phyloP scores from a whole-genome alignment of 176 grass and related monocot species.

The Bromus sterilis region DNA sequence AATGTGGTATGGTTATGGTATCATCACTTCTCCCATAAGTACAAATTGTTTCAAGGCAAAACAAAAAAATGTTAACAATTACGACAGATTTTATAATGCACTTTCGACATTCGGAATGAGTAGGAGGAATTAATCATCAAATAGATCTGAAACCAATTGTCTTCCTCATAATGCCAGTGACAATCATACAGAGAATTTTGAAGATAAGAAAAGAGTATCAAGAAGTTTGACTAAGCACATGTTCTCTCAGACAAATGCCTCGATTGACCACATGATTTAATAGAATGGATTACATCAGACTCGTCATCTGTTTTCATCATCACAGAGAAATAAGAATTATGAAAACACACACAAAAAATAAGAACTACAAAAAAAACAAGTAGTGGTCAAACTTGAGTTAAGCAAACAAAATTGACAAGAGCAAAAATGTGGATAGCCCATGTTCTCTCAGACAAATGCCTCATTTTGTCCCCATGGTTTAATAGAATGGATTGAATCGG shows the following conservation, averaged over 20 bases:
- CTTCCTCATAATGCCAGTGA: neutral
- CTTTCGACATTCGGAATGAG: conserved; percentile 31
- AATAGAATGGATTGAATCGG: too few relatives aligned
- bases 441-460: neutral
- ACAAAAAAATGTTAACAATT: too few relatives aligned
- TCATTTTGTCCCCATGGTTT: neutral
- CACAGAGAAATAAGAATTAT: too few relatives aligned
- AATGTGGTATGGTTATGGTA: conserved; percentile 20
- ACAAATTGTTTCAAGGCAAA: neutral
- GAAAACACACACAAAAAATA: too few relatives aligned
- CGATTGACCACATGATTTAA: neutral
- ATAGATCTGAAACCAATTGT: neutral
- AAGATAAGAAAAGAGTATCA: too few relatives aligned
- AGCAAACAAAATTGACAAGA: too few relatives aligned
- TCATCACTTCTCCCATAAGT: conserved; percentile 52
- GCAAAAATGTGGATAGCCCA: too few relatives aligned
- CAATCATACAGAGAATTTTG: too few relatives aligned
- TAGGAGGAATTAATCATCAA: neutral
- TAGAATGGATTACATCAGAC: neutral
- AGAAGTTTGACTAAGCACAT: too few relatives aligned
- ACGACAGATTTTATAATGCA: too few relatives aligned
- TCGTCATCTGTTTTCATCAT: neutral
- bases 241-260: neutral
- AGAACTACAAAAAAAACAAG: too few relatives aligned
- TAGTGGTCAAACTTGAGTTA: too few relatives aligned